A percentile compares a stretch with the other conserved stretches of the same genome.
Evolutionary conservation across 31 red algal species (phyloP).

Genomic region (Porphyra umbilicalis): DNA sequence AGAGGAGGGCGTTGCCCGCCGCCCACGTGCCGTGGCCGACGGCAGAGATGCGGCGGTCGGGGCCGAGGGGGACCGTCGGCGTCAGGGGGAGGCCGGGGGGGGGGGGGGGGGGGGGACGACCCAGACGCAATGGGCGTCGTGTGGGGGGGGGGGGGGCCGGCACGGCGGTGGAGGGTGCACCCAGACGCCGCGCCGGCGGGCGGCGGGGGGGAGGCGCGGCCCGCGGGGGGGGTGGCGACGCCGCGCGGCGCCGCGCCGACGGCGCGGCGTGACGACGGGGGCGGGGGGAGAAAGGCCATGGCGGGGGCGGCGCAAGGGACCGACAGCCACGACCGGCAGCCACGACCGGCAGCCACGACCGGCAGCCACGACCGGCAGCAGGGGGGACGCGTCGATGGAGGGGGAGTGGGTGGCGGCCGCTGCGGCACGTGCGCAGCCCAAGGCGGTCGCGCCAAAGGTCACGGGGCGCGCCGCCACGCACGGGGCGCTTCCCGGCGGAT

Average conservation of each 20-base stretch:
- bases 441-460: too few relatives aligned
- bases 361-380: too few relatives aligned
- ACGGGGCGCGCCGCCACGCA: too few relatives aligned
- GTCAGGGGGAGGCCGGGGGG: background rate
- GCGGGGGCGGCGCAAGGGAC: background rate
- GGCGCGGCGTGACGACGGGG: background rate
- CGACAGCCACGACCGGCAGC: too few relatives aligned
- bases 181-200: background rate
- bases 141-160: background rate
- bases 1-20: constrained; percentile 70
- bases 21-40: constrained; percentile 65
- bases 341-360: too few relatives aligned
- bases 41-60: constrained; percentile 16
- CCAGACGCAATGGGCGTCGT: background rate
- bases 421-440: too few relatives aligned
- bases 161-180: too few relatives aligned
- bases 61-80: background rate
- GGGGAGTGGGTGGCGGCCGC: too few relatives aligned
- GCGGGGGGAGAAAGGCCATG: background rate
- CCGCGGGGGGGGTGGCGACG: background rate
- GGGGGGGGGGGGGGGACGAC: background rate
- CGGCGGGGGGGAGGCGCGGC: background rate
- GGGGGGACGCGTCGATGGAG: too few relatives aligned
- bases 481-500: too few relatives aligned
- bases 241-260: background rate